Evolutionary conservation across 257 asterid genomes (phyloP), one percentile per base, ranked within the genome.

Genomic region (Scutellaria baicalensis): DNA sequence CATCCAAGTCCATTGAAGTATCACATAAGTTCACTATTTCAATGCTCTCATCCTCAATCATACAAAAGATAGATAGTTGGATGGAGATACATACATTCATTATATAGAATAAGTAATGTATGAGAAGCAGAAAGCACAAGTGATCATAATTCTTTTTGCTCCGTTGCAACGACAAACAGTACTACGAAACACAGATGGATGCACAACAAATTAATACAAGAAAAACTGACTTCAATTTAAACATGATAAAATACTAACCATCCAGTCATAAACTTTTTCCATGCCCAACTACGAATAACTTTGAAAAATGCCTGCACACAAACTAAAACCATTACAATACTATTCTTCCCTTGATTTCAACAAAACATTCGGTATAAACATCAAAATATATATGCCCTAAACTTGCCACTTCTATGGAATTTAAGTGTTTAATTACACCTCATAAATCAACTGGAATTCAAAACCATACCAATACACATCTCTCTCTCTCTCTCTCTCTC

Each of bases 201-300:
- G 27, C 27, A 23, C 27, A 23, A 2, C 27, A 23, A 23, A 23
- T 23, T 23, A 23, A 23, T 23, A 23, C 1, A 23, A 23, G 27
- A 23, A 23, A 23, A 23, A 23, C 27, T 23, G 2, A 45, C 14
- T 45, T 45, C 0, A 13, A 49, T 49, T 14, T 49, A 49, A n/a
- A 13, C 35, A 20, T 14, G 0, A 5, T 21, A 54, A 6, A 36
- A 58, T 20, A 84, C 87, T 80, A 49, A 89, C 96, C 91, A 86
- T 81, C 96, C 96, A 0, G 91, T 79, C 87, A 89, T 86, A 70
- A 89, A 86, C 82, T 89, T 89, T 70, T 89, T 89, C 65, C 83
- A 88, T 3, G 89, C 86, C 96, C 96, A 88, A 76, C 96, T 88
- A 70, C 89, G 90, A 62, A 88, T 73, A 9, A 88, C 92, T 75